Percentiles rank a stretch among this genome's conserved stretches.
Evolutionary conservation across 148 eudicot species (phyloP).

Genomic region (Simmondsia chinensis): DNA sequence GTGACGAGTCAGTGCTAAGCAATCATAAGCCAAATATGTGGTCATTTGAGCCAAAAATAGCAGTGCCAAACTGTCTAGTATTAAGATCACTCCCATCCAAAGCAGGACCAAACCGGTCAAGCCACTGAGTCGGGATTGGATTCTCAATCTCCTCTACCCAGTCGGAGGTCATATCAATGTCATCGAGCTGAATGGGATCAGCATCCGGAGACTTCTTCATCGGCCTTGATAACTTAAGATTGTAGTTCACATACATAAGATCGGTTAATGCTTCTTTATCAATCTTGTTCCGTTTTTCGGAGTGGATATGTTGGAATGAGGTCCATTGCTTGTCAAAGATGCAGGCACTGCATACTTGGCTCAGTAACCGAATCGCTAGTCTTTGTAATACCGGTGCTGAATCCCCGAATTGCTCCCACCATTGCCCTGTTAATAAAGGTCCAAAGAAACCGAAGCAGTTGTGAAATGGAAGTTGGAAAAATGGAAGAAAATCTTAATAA

Average conservation of each 20-base stretch:
- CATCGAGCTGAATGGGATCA: slow-evolving; percentile 74
- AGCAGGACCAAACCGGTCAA: slow-evolving; percentile 72
- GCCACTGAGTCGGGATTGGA: slow-evolving; percentile 84
- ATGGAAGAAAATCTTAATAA: too few species aligned
- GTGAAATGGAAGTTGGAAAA: background rate
- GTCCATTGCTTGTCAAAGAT: slow-evolving; percentile 68
- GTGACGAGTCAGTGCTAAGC: too few species aligned
- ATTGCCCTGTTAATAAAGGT: slow-evolving; percentile 39
- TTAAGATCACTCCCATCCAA: slow-evolving; percentile 84
- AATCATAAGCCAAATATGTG: slow-evolving; percentile 59
- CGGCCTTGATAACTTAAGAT: slow-evolving; percentile 60
- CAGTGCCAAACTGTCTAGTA: slow-evolving; percentile 69
- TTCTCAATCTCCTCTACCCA: slow-evolving; percentile 96
- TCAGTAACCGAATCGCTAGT: slow-evolving; percentile 78
- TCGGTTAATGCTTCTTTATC: slow-evolving; percentile 72
- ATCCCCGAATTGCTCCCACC: slow-evolving; percentile 99
- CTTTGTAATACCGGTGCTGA: slow-evolving; percentile 76
- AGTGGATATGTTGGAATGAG: slow-evolving; percentile 75
- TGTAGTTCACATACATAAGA: slow-evolving; percentile 56
- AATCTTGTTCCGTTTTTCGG: slow-evolving; percentile 87
- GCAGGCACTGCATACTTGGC: slow-evolving; percentile 83
- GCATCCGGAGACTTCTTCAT: slow-evolving; percentile 34
- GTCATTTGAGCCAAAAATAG: slow-evolving; percentile 60
- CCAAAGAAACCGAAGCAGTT: background rate
- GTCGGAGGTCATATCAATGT: slow-evolving; percentile 88